Conservation (phyloP, 2,329 filamentous ascomycete genomes). For the Nemania bipapillata region DNA sequence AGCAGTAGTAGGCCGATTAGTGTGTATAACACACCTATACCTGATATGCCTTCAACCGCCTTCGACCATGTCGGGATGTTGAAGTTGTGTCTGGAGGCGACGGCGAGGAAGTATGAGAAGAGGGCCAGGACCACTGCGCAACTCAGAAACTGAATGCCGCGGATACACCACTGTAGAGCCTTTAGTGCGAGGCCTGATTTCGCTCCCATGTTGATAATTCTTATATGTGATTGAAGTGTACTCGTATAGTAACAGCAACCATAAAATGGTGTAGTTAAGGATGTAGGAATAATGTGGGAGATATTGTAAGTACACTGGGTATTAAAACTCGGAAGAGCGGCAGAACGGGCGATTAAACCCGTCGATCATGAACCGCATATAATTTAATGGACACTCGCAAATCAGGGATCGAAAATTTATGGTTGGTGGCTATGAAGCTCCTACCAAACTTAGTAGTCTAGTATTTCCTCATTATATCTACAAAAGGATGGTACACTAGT, state of each 20-base stretch:
- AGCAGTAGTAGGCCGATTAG: slow-evolving; percentile 77
- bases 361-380: slow-evolving; percentile 32
- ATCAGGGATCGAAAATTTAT: slow-evolving; percentile 19
- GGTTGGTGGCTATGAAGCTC: not conserved
- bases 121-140: slow-evolving; percentile 78
- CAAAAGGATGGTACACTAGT: not conserved
- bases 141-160: slow-evolving; percentile 77
- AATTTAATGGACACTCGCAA: slow-evolving; percentile 1
- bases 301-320: not conserved
- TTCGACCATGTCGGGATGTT: slow-evolving; percentile 72
- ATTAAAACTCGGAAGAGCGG: slow-evolving; percentile 16
- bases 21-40: slow-evolving; percentile 78
- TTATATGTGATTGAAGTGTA: slow-evolving; percentile 30
- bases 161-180: slow-evolving; percentile 74
- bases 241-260: slow-evolving; percentile 25
- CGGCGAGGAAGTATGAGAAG: slow-evolving; percentile 85
- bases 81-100: slow-evolving; percentile 72
- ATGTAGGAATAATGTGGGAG: not conserved
- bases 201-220: slow-evolving; percentile 63
- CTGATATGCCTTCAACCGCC: slow-evolving; percentile 82
- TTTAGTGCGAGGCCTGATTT: slow-evolving; percentile 73
- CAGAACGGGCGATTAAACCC: slow-evolving; percentile 19
- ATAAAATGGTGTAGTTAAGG: not conserved
- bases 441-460: not conserved
- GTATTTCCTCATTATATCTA: slow-evolving; percentile 7